These are phyloP conservation scores for Aspergillus carbonarius DNA, from an alignment of 2,329 filamentous ascomycete species.

Conservation along the genomic window DNA sequence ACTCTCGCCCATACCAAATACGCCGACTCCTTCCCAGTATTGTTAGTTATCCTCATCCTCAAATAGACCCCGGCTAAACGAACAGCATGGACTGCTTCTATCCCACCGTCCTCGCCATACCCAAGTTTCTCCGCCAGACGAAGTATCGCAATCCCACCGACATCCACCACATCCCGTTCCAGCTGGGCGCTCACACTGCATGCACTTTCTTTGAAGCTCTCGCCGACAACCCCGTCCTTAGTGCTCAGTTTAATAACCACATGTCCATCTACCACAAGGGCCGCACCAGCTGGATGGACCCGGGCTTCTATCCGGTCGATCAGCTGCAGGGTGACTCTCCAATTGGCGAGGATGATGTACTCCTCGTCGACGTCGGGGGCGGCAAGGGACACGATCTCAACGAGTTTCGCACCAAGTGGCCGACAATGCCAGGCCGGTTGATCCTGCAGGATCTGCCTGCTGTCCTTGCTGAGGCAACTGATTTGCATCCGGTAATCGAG, in stretches of 20 bases:
- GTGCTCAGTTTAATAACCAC: constrained; percentile 22
- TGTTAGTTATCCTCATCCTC: constrained; percentile 14
- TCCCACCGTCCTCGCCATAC: constrained; percentile 17
- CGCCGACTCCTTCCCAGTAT: constrained; percentile 24
- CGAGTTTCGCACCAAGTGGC: background rate
- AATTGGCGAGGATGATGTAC: constrained; percentile 13
- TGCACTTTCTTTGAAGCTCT: constrained; percentile 27
- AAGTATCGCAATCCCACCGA: constrained; percentile 25
- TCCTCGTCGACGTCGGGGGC: constrained; percentile 47
- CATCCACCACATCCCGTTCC: constrained; percentile 22
- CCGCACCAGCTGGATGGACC: constrained; percentile 25
- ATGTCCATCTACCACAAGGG: constrained; percentile 21
- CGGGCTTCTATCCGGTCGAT: constrained; percentile 28
- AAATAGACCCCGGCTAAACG: background rate
- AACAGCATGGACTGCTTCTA: constrained; percentile 21
- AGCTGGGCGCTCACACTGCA: constrained; percentile 25
- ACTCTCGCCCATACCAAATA: constrained; percentile 25
- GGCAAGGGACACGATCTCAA: constrained; percentile 39
- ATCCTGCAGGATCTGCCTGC: constrained; percentile 51
- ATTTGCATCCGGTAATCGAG: constrained; percentile 22
- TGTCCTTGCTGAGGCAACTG: constrained; percentile 28
- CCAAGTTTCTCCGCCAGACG: constrained; percentile 23
- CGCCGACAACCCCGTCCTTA: constrained; percentile 17
- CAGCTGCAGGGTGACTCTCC: constrained; percentile 1
- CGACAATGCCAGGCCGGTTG: constrained; percentile 37